A percentile compares a stretch with the other conserved stretches of the same genome.
Conservation (phyloP, 345 rosid genomes). For the Eutrema japonicum region DNA sequence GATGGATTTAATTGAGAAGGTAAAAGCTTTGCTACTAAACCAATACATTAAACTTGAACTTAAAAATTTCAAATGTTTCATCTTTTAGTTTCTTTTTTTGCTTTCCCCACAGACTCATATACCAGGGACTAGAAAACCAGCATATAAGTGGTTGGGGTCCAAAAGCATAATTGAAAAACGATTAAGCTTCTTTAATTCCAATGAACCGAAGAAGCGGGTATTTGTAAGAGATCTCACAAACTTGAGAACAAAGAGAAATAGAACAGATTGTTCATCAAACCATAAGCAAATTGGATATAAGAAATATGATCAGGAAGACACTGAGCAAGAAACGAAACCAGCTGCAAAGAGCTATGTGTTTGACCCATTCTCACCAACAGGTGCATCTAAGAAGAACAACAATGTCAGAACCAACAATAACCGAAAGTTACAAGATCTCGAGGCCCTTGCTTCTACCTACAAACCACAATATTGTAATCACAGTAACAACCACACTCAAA, state of each 20-base stretch:
- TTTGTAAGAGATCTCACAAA: slow-evolving; percentile 79
- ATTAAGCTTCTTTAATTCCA: slow-evolving; percentile 23
- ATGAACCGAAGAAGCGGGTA: slow-evolving; percentile 60
- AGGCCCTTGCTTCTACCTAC: slow-evolving; percentile 59
- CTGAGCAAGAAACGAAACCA: slow-evolving; percentile 42
- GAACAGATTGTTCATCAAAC: slow-evolving; percentile 44
- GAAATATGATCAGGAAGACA: slow-evolving; percentile 40
- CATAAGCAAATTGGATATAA: slow-evolving; percentile 34
- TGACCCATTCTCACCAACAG: slow-evolving; percentile 72
- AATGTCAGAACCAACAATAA: slow-evolving; percentile 43
- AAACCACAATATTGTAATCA: slow-evolving; percentile 69
- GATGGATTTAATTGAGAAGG: slow-evolving; percentile 82
- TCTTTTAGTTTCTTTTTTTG: slow-evolving; percentile 15
- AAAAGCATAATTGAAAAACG: slow-evolving; percentile 45
- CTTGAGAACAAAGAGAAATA: slow-evolving; percentile 51
- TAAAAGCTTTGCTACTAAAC: slow-evolving; percentile 2
- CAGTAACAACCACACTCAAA: slow-evolving; percentile 49
- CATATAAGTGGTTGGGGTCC: slow-evolving; percentile 83
- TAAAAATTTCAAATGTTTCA: background rate
- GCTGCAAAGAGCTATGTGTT: slow-evolving; percentile 52
- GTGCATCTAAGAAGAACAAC: slow-evolving; percentile 22
- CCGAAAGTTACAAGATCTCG: slow-evolving; percentile 51
- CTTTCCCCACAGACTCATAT: slow-evolving; percentile 60
- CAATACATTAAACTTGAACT: slow-evolving; percentile 2
- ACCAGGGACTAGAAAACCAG: slow-evolving; percentile 74